Percentiles rank a stretch among this genome's conserved stretches.
Conservation (phyloP, 2,329 filamentous ascomycete genomes). For the Westerdykella aurantiaca region DNA sequence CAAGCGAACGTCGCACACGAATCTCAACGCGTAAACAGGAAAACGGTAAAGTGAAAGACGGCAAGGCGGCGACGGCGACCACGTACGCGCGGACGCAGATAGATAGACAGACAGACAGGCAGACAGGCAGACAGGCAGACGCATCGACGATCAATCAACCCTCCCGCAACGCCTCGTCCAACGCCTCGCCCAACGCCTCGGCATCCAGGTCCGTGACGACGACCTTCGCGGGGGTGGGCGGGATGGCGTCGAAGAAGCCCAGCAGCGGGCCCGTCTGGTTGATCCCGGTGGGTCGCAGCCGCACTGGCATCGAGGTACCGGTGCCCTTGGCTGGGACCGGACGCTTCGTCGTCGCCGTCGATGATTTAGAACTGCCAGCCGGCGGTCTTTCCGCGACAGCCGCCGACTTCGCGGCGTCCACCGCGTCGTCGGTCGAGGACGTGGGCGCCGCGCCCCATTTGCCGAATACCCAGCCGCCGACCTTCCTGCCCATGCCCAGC, state of each 20-base stretch:
- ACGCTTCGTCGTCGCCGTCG: not conserved
- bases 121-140: no score
- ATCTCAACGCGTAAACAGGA: no score
- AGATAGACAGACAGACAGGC: no score
- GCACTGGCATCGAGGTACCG: not conserved
- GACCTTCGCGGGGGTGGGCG: conserved; percentile 29
- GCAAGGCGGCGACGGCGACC: no score
- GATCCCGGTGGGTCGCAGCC: conserved; percentile 29
- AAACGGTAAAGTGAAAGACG: no score
- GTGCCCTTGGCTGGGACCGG: not conserved
- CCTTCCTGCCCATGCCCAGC: conserved; percentile 43
- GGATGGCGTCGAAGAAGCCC: conserved; percentile 33
- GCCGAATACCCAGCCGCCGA: conserved; percentile 62
- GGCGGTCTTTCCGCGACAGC: no score
- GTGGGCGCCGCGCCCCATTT: conserved; percentile 55
- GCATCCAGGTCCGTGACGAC: conserved; percentile 34
- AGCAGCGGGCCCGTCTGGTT: conserved; percentile 37
- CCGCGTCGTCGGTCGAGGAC: conserved; percentile 7
- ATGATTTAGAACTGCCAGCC: not conserved
- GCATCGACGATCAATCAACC: no score
- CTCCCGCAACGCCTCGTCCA: conserved; percentile 21
- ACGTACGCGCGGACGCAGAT: no score
- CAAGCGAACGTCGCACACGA: no score
- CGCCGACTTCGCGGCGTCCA: no score
- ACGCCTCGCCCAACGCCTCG: conserved; percentile 35